Base-by-base conservation (phyloP, 768 basidiomycete species). In the Hericium erinaceus region DNA sequence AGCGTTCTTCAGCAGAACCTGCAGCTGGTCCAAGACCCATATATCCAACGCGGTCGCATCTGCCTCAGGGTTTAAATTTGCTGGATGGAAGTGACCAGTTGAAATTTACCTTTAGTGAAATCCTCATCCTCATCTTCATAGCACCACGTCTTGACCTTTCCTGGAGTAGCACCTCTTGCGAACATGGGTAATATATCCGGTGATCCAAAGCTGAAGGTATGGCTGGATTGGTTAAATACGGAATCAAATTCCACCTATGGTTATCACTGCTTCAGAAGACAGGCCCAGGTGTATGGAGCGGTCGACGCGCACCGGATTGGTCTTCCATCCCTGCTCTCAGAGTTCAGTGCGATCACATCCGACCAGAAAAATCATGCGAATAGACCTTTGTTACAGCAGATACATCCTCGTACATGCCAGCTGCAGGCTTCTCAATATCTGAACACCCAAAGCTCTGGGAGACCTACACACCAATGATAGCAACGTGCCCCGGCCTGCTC, bases 181-280 rank as follows among this genome's bases (percentile, higher is more conserved):
- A 94, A 94, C 86, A 94, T 93, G 2, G 89, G 90, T 4, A 93
- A 69, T 54, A 94, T 94, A 68, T 94, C 92, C 0, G 92, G 92
- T 2, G 87, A 89, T 0, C 92, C 92, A 58, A 94, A 93, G 1
- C 88, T 86, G 66, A 83, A 94, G 0, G 89, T 89, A 20, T 78
- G 73, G 40, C 77, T 79, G 2, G 89, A 91, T 64, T 84, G 86
- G 64, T 93, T 94, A 69, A 94, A 90, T 13, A 93, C 82, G 1
- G 89, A 91, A 68, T 94, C 91, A 66, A 94, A 93, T 64, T 91
- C 82, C 52, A 93, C 75, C 69, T 77, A 61, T 46, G 28, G 49
- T 48, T 20, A n/a, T 8, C 4, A 4, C 44, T 16, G 18, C 18
- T 15, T 16, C 41, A 44, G 44, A 18, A 18, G 3, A 4, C 44